Evolutionary conservation across 257 asterid species (phyloP).

Genomic region (Ilex aquifolium): DNA sequence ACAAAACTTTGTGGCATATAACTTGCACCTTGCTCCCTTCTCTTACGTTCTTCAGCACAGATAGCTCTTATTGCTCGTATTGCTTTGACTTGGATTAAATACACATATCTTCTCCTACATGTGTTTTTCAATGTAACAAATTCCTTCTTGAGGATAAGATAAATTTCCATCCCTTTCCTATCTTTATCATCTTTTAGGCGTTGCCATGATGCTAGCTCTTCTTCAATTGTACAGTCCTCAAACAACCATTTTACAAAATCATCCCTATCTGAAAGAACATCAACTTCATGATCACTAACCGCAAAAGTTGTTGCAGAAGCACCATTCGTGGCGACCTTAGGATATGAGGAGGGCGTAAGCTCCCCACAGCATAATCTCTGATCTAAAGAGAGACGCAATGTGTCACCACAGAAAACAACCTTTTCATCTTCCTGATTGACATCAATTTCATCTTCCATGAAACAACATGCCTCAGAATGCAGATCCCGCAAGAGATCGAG

Average conservation of each 20-base stretch:
- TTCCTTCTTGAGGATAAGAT: conserved; percentile 79
- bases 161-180: conserved; percentile 61
- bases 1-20: conserved; percentile 55
- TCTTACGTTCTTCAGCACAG: conserved; percentile 83
- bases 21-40: conserved; percentile 53
- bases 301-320: conserved; percentile 22
- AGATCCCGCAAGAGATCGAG: conserved; percentile 78
- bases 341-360: conserved; percentile 22
- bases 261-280: conserved; percentile 51
- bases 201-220: conserved; percentile 62
- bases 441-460: conserved; percentile 45
- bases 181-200: conserved; percentile 61
- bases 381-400: conserved; percentile 57
- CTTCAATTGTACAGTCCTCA: conserved; percentile 62
- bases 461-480: conserved; percentile 48
- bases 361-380: conserved; percentile 55
- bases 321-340: conserved; percentile 24
- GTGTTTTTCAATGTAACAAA: conserved; percentile 64
- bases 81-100: conserved; percentile 74
- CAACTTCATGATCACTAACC: conserved; percentile 21
- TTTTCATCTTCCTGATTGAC: conserved; percentile 46
- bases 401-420: conserved; percentile 54
- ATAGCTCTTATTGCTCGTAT: conserved; percentile 77
- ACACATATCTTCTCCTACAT: conserved; percentile 85
- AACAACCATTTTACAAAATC: conserved; percentile 84